Evolutionary conservation across 2,329 filamentous ascomycete species (phyloP).

Genomic region (Boeremia lycopersici): DNA sequence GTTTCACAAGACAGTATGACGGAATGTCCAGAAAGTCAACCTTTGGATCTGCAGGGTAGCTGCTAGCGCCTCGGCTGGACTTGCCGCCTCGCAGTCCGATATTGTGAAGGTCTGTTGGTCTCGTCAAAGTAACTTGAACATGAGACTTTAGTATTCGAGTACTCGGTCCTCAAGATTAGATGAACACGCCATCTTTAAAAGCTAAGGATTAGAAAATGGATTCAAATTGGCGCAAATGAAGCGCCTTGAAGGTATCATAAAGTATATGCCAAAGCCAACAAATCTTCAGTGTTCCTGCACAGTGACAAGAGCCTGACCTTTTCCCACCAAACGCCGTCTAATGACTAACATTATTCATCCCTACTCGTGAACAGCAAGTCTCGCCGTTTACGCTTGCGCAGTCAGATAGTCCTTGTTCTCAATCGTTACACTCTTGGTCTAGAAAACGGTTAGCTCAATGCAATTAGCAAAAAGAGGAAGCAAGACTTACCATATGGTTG

Average conservation of each 20-base stretch:
- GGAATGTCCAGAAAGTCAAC: slow-evolving; percentile 2
- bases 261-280: background rate
- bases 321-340: slow-evolving; percentile 8
- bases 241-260: slow-evolving; percentile 2
- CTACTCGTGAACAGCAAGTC: background rate
- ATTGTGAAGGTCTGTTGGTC: background rate
- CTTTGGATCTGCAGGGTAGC: slow-evolving; percentile 10
- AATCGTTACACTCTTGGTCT: slow-evolving; percentile 61
- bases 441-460: slow-evolving; percentile 23
- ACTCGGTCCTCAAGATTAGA: no score
- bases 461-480: background rate
- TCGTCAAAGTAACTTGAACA: no score
- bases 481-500: slow-evolving; percentile 78
- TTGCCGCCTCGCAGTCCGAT: background rate
- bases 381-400: slow-evolving; percentile 17
- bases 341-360: slow-evolving; percentile 5
- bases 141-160: no score
- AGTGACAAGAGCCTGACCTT: background rate
- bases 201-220: background rate
- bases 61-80: slow-evolving; percentile 12
- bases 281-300: background rate
- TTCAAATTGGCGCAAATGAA: background rate
- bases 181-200: background rate
- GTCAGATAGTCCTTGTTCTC: slow-evolving; percentile 57
- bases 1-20: background rate